Evolutionary conservation across 495 filamentous ascomycete genomes (phyloP).

Genomic region (Neurospora hispaniola): DNA sequence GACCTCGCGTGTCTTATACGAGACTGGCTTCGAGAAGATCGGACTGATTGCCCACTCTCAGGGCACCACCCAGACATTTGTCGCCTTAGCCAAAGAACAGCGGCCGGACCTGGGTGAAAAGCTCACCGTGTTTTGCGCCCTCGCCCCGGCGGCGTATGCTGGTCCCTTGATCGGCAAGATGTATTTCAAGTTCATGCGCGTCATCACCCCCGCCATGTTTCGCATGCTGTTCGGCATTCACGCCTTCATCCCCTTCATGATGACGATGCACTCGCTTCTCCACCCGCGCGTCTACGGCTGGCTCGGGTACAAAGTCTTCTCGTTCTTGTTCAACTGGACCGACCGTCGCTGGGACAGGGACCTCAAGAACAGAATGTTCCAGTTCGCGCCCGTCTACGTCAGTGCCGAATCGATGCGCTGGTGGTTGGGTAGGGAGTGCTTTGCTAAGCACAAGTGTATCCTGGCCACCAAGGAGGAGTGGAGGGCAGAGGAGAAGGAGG

Average conservation of each 20-base stretch:
- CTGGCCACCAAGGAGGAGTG: conserved; percentile 64
- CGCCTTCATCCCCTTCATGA: conserved; percentile 92
- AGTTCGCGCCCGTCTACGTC: conserved; percentile 85
- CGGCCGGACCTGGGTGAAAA: conserved; percentile 76
- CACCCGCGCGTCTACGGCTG: conserved; percentile 64
- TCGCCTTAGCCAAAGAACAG: conserved; percentile 86
- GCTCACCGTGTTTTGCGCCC: conserved; percentile 84
- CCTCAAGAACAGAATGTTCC: conserved; percentile 74
- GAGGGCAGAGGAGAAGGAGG: conserved; percentile 52
- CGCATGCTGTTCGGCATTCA: conserved; percentile 84
- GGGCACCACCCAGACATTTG: conserved; percentile 82
- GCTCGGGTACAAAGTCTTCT: conserved; percentile 83
- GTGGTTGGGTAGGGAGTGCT: conserved; percentile 90
- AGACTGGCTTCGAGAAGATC: conserved; percentile 76
- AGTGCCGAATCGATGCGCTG: conserved; percentile 86
- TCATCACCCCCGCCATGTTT: conserved; percentile 67
- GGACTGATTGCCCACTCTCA: conserved; percentile 84
- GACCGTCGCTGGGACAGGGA: conserved; percentile 78
- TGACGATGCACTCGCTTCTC: conserved; percentile 62
- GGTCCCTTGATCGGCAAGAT: conserved; percentile 76
- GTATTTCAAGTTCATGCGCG: conserved; percentile 87
- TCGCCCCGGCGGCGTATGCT: conserved; percentile 87
- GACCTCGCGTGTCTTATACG: conserved; percentile 68
- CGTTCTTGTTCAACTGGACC: conserved; percentile 83
- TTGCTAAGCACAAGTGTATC: conserved; percentile 86